Evolutionary conservation across 352 stramenopile genomes (phyloP).

Genomic region (Globisporangium nunn): DNA sequence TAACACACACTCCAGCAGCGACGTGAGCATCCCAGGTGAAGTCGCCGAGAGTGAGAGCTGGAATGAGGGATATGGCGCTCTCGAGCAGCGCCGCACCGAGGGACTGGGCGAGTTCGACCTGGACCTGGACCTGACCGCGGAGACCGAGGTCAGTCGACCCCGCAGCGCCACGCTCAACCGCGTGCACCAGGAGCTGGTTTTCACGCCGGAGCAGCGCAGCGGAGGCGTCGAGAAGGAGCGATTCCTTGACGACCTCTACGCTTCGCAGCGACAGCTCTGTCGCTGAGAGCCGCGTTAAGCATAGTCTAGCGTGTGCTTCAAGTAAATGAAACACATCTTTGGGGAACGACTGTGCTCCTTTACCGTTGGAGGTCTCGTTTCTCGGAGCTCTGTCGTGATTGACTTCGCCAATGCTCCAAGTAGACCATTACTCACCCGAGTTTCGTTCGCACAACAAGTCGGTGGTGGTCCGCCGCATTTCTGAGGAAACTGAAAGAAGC

Average conservation of each 20-base stretch:
- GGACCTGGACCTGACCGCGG: background rate
- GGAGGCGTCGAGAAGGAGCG: background rate
- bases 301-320: too few species aligned
- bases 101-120: background rate
- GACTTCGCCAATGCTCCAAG: too few species aligned
- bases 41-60: background rate
- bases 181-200: background rate
- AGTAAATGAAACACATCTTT: too few species aligned
- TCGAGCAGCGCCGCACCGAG: background rate
- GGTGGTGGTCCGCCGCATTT: too few species aligned
- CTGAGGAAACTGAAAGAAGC: too few species aligned
- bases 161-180: background rate
- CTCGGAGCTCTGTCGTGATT: too few species aligned
- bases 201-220: background rate
- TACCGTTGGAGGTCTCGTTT: too few species aligned
- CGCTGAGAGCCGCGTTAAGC: background rate
- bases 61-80: background rate
- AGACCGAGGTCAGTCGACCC: background rate
- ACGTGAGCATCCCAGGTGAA: background rate
- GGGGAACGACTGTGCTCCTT: too few species aligned
- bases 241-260: background rate
- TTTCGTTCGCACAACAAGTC: too few species aligned
- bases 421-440: too few species aligned
- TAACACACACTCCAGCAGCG: background rate
- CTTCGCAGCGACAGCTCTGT: background rate